Evolutionary conservation across 345 rosid genomes (phyloP), one percentile per base, ranked within the genome.

Genomic region (Xanthoceras sorbifolium): DNA sequence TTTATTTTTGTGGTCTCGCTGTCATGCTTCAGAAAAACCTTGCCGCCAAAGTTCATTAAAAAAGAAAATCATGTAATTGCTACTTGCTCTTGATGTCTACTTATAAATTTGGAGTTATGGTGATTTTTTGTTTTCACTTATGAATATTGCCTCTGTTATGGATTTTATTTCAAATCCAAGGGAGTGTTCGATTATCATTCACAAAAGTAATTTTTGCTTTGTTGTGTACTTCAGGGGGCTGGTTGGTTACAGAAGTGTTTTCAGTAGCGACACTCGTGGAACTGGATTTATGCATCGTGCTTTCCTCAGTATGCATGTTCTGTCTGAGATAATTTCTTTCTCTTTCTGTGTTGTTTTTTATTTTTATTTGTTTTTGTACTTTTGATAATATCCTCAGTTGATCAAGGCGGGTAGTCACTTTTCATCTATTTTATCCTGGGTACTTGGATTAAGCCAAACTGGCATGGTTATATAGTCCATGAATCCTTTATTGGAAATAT

Each of bases 211-310:
- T 42, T 22, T 67, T 14, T 59, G 60, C 36, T 57, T 28, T 76
- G 50, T 20, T 31, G 36, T 78, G 57, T 78, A 65, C 72, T 74
- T 36, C 86, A 93, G 99, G 87, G 99, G 99, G 69, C 86, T 96
- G 79, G 99, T 96, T 70, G 99, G 99, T 77, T 96, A 96, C 87
- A 90, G 97, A 84, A 92, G 97, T 85, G 94, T 96, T 81, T 96
- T 96, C 89, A 96, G 97, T 89, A 93, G 98, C 77, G 97, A 88
- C 85, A 93, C 98, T 4, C 97, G 97, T 77, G 99, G 99, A 86
- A 88, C 94, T 77, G 98, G 98, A 83, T 96, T 93, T 82, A 96
- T 96, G 99, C 99, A 93, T 71, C 94, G 99, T 72, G 98, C 99
- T 88, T 96, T 96, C 83, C 83, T 89, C 78, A 80, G 99, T 96